These are phyloP conservation scores for Uronychia setigera DNA, from an alignment of 73 alveolate species.

Conservation along the genomic window DNA sequence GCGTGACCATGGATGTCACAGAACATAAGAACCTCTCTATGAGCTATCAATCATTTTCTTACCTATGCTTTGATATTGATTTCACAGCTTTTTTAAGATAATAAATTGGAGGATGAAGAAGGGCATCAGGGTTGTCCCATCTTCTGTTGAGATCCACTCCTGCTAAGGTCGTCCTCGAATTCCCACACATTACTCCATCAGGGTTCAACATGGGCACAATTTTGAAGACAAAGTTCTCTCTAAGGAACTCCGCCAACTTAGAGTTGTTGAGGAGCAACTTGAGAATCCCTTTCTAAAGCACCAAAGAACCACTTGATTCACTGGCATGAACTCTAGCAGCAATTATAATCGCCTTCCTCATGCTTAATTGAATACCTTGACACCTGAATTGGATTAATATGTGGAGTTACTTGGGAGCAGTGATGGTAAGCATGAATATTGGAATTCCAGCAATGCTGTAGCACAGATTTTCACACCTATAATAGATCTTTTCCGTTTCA, in stretches of 20 bases:
- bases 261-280: constrained; percentile 57
- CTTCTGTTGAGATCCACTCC: constrained; percentile 73
- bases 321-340: constrained; percentile 70
- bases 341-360: constrained; percentile 56
- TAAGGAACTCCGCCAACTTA: constrained; percentile 58
- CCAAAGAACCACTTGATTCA: constrained; percentile 69
- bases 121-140: constrained; percentile 68
- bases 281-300: constrained; percentile 55
- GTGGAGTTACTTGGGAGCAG: constrained; percentile 24
- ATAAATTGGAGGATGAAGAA: constrained; percentile 70
- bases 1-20: constrained; percentile 75
- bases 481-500: not conserved
- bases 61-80: constrained; percentile 49
- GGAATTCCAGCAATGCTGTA: constrained; percentile 40
- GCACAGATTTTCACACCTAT: constrained; percentile 16
- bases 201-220: constrained; percentile 79
- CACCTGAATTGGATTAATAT: constrained; percentile 1
- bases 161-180: constrained; percentile 67
- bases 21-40: constrained; percentile 60
- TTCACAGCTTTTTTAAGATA: constrained; percentile 57
- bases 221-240: constrained; percentile 66
- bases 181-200: constrained; percentile 73
- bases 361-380: constrained; percentile 4
- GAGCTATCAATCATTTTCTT: constrained; percentile 46
- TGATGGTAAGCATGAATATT: constrained; percentile 15